phyloP scores from a whole-genome alignment of 2,329 filamentous ascomycete genomes.

The Plectosphaerella plurivora region DNA sequence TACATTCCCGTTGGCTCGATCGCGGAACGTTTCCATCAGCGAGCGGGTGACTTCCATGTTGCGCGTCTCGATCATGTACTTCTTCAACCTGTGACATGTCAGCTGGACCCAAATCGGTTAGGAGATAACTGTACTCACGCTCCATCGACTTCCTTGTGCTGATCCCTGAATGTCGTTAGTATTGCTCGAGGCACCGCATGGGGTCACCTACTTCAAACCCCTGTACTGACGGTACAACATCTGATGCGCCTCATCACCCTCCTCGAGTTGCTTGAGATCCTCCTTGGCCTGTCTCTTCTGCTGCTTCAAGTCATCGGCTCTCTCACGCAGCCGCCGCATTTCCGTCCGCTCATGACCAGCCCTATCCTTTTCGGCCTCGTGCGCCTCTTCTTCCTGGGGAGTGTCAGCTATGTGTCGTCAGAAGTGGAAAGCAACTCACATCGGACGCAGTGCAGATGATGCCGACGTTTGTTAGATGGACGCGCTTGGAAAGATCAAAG shows the following conservation, averaged over 20 bases:
- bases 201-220: too few species aligned
- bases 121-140: too few species aligned
- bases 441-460: constrained; percentile 39
- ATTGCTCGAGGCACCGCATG: constrained; percentile 11
- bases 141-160: background rate
- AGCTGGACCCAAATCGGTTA: too few species aligned
- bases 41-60: constrained; percentile 26
- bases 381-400: constrained; percentile 23
- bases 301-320: constrained; percentile 7
- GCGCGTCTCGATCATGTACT: constrained; percentile 29
- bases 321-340: constrained; percentile 13
- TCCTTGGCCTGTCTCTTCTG: constrained; percentile 4
- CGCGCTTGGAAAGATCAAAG: constrained; percentile 32
- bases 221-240: too few species aligned
- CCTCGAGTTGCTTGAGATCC: constrained; percentile 4
- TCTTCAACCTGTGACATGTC: constrained; percentile 18
- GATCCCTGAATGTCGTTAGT: constrained; percentile 4
- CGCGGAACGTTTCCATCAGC: constrained; percentile 23
- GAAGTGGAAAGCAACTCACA: constrained; percentile 16
- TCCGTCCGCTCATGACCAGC: constrained; percentile 11
- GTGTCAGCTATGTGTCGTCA: background rate
- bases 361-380: constrained; percentile 28
- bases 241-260: too few species aligned
- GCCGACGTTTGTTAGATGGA: constrained; percentile 31
- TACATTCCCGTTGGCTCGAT: constrained; percentile 17